Conservation (phyloP, 768 basidiomycete genomes). For the Termitomyces sp. region DNA sequence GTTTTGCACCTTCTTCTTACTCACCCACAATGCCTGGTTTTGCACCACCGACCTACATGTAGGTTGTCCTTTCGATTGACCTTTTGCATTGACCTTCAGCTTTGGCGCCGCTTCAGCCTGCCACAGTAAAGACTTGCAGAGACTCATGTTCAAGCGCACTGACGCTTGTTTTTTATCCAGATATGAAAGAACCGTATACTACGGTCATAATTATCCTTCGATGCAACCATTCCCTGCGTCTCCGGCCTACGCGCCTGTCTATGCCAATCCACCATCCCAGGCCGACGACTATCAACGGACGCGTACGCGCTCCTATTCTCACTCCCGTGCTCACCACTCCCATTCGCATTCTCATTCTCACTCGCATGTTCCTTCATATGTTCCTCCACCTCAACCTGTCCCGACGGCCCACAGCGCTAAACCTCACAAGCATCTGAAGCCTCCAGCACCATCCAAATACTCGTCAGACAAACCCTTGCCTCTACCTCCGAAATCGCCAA, state of each 20-base stretch:
- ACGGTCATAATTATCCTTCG: constrained; percentile 9
- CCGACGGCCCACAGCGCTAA: not conserved
- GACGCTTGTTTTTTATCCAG: not conserved
- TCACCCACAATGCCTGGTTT: constrained; percentile 5
- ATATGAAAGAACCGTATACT: constrained; percentile 14
- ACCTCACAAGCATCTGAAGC: constrained; percentile 2
- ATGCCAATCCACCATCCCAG: constrained; percentile 2
- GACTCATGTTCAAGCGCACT: not conserved
- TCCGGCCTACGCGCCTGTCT: constrained; percentile 9
- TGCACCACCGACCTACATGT: constrained; percentile 15
- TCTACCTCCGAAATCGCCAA: not conserved
- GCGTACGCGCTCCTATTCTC: constrained; percentile 11
- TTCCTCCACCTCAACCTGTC: not conserved
- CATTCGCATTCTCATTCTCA: constrained; percentile 13
- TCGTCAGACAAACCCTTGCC: constrained; percentile 4
- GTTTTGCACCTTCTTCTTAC: constrained; percentile 10
- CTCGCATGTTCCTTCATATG: constrained; percentile 17
- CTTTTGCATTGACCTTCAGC: not conserved
- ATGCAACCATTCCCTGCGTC: constrained; percentile 3
- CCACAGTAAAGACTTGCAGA: constrained; percentile 12
- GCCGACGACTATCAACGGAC: not conserved
- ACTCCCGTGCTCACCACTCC: constrained; percentile 9
- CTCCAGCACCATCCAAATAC: not conserved
- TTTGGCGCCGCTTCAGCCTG: not conserved
- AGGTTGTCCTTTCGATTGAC: not conserved